A percentile compares a stretch with the other conserved stretches of the same genome.
Evolutionary conservation across 1,284 basidiomycete genomes (phyloP).

Genomic region (Puccinia brachypodii): DNA sequence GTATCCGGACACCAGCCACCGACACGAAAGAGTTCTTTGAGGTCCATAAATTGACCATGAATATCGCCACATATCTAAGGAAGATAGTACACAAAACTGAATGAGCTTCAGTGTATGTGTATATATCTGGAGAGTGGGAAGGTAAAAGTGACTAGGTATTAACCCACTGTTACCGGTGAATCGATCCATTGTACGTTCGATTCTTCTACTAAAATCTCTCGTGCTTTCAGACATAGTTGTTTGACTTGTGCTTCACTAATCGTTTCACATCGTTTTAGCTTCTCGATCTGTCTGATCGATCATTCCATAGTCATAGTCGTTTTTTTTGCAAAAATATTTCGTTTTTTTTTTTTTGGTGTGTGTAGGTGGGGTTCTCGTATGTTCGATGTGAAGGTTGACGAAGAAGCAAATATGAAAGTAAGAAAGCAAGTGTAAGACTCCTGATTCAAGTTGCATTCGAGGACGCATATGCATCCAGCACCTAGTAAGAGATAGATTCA

Average conservation of each 20-base stretch:
- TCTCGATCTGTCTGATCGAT: slow-evolving; percentile 60
- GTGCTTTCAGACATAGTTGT: slow-evolving; percentile 85
- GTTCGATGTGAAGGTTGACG: background rate
- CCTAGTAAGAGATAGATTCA: background rate
- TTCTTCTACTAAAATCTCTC: slow-evolving; percentile 91
- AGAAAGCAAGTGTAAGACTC: background rate
- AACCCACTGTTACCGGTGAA: slow-evolving; percentile 87
- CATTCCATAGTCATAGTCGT: background rate
- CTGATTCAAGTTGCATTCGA: background rate
- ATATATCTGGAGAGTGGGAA: slow-evolving; percentile 13
- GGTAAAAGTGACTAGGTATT: background rate
- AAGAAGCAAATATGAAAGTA: background rate
- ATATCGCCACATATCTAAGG: slow-evolving; percentile 94
- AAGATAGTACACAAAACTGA: slow-evolving; percentile 18
- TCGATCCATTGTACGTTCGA: slow-evolving; percentile 96
- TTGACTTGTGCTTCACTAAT: slow-evolving; percentile 92
- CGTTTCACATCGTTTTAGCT: slow-evolving; percentile 83
- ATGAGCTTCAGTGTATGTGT: slow-evolving; percentile 15
- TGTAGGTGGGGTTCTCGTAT: background rate
- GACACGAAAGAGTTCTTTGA: slow-evolving; percentile 94
- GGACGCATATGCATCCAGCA: background rate
- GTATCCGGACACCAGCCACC: slow-evolving; percentile 94
- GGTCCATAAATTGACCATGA: slow-evolving; percentile 96
- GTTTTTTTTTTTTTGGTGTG: background rate
- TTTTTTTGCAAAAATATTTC: background rate